Evolutionary conservation across 1,139 yeast genomes (phyloP), one percentile per base, ranked within the genome.

Genomic region (Yamadazyma atmosphaerica): DNA sequence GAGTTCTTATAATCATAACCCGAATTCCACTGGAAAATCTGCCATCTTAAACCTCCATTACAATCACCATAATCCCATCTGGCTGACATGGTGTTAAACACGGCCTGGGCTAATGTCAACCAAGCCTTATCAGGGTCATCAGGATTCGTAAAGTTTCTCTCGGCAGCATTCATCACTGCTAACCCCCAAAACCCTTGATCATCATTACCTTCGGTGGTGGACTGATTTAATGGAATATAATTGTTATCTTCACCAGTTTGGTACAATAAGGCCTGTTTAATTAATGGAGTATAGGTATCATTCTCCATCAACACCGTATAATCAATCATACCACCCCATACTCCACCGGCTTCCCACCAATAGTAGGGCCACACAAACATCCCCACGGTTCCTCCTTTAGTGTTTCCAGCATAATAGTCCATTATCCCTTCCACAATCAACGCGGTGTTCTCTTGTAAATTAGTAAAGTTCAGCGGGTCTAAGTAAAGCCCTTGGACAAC

Each of bases 261-360:
- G 54, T 71, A 77, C 41, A 76, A 59, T 45, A 88, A 55, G 3
- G 89, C 84, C 19, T 71, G 64, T 52, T 76, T 77, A 45, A 85
- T 72, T 19, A 76, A 49, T 4, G 69, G 68, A 43, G 72, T 78
- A 52, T 70, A 83, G 1, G 87, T 76, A 51, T 74, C 74, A 60
- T 86, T 81, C 24, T 76, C 65, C 58, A 88, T 81, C 55, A 76
- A 75, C 49, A 66, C 75, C 52, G 82, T 69, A 55, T 81, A 83
- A 56, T 84, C 90, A 37, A 87, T 64, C 63, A 87, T 54, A 9
- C 87, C 76, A 10, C 90, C 92, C 80, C 87, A 83, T 1, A 86
- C 88, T 42, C 88, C 95, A 47, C 95, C 96, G 32, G 94, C 92
- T 65, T 84, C 86, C 95, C 96, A 88, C 96, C 96, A 88, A 68